A percentile compares a stretch with the other conserved stretches of the same genome.
Conservation (phyloP, 2,329 filamentous ascomycete species). For the Cladosporium sp. region DNA sequence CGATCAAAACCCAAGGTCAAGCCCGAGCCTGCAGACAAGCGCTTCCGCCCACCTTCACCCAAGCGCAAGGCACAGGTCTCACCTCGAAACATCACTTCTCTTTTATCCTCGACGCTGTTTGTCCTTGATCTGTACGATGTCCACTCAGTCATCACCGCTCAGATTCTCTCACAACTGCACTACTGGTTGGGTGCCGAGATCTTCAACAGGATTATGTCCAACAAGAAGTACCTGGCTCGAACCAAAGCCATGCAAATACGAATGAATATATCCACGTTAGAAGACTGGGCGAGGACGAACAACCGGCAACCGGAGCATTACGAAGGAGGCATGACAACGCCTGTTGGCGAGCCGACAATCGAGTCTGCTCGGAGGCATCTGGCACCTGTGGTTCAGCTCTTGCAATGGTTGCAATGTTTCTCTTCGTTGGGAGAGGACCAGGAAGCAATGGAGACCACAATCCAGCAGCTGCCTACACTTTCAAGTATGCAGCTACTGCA, state of each 20-base stretch:
- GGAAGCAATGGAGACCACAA: constrained; percentile 79
- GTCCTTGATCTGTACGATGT: constrained; percentile 98
- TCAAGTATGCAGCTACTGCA: constrained; percentile 87
- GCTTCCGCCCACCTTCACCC: constrained; percentile 86
- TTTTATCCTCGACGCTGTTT: constrained; percentile 92
- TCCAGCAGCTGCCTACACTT: constrained; percentile 82
- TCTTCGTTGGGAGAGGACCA: constrained; percentile 88
- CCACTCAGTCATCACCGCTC: constrained; percentile 90
- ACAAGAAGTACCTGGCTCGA: constrained; percentile 85
- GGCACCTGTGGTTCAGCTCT: constrained; percentile 82
- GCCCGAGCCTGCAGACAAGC: constrained; percentile 81
- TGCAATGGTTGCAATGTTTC: constrained; percentile 98
- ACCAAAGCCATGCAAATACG: constrained; percentile 99
- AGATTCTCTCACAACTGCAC: constrained; percentile 85
- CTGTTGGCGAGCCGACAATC: constrained; percentile 79
- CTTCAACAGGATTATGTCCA: constrained; percentile 97
- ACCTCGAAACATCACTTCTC: constrained; percentile 89
- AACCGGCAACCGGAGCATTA: constrained; percentile 94
- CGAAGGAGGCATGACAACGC: constrained; percentile 81
- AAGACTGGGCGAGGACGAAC: constrained; percentile 93
- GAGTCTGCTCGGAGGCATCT: constrained; percentile 81
- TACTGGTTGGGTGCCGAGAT: constrained; percentile 96
- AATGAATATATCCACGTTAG: constrained; percentile 93
- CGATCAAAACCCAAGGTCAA: constrained; percentile 87
- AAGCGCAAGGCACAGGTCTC: constrained; percentile 88